A percentile compares a stretch with the other conserved stretches of the same genome.
Evolutionary conservation across 352 stramenopile genomes (phyloP).

Genomic region (Blastocystis sp.): DNA sequence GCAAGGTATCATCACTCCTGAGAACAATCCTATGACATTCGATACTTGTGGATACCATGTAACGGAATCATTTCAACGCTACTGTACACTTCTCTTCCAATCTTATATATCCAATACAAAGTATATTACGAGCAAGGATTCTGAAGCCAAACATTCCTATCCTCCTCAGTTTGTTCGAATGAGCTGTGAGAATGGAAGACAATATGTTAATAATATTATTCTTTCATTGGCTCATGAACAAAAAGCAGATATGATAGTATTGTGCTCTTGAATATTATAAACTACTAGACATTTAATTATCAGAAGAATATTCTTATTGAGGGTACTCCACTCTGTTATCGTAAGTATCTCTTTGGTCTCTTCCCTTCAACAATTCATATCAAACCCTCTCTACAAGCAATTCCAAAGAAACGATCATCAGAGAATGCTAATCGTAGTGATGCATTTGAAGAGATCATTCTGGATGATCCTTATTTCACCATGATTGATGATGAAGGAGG

Average conservation of each 20-base stretch:
- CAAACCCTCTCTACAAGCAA: slow-evolving; percentile 11
- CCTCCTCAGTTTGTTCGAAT: slow-evolving; percentile 54
- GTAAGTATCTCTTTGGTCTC: slow-evolving; percentile 63
- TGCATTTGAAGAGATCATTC: not conserved
- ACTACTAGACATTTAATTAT: slow-evolving; percentile 47
- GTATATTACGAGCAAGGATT: not conserved
- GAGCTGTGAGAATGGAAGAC: slow-evolving; percentile 33
- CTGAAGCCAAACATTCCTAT: not conserved
- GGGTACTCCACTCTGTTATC: slow-evolving; percentile 50
- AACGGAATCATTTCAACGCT: slow-evolving; percentile 44
- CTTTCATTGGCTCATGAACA: not conserved
- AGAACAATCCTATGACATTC: slow-evolving; percentile 48
- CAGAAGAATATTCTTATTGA: slow-evolving; percentile 64
- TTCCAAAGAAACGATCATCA: slow-evolving; percentile 36
- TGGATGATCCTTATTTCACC: slow-evolving; percentile 31
- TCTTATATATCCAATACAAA: slow-evolving; percentile 60
- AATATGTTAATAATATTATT: slow-evolving; percentile 64
- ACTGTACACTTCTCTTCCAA: slow-evolving; percentile 39
- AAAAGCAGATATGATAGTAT: slow-evolving; percentile 34
- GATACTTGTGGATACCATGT: slow-evolving; percentile 35
- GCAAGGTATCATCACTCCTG: slow-evolving; percentile 8
- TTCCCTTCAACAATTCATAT: slow-evolving; percentile 55
- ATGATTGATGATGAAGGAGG: not conserved
- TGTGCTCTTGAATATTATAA: not conserved
- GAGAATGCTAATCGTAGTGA: not conserved